Evolutionary conservation across 2,329 filamentous ascomycete species (phyloP), one percentile per base, ranked within the genome.

Genomic region (Aspergillus latus): DNA sequence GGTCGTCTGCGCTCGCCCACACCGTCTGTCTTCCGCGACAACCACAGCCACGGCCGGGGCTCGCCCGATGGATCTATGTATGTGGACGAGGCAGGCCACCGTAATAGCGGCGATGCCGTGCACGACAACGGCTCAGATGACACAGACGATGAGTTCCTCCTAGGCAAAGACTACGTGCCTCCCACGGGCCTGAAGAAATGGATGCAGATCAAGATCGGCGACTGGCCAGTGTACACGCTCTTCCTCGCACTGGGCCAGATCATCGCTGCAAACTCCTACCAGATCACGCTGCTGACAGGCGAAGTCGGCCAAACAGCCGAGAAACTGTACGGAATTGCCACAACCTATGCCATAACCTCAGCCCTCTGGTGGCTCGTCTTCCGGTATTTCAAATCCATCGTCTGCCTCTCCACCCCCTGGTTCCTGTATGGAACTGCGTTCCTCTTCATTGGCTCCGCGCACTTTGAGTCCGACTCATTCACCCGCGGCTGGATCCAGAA

Each of bases 241-340:
- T 75, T 87, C 47, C 77, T 87, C n/a, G 83, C 83, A 7, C 75
- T 85, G 37, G 82, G 82, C 26, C 84, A 87, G 64, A 82, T 87
- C 61, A 81, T 87, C 48, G 82, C 84, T 1, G 82, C 83, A 56
- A 87, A 86, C 70, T 86, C 83, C 0, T 86, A 87, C 69, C 85
- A 88, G 66, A 84, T 88, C 65, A 86, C 84, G 1, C 77, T 88
- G n/a, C 76, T 88, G 15, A 84, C 83, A 0, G 85, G 85, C 15
- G 80, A 84, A 62, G 77, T 84, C 16, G 84, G 82, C 54, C 78
- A 87, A 66, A 78, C 80, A 0, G 82, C 84, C 2, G 68, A 73
- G 32, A 82, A 84, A 65, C 73, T 87, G 0, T 87, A 87, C 69
- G 76, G 78, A 46, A 81, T 86, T 39, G 83, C 83, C 0, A 78